Percentiles rank a stretch among this genome's conserved stretches.
These are phyloP conservation scores for Spinacia oleracea DNA, from an alignment of 179 eudicot genomes.

Conservation along the genomic window DNA sequence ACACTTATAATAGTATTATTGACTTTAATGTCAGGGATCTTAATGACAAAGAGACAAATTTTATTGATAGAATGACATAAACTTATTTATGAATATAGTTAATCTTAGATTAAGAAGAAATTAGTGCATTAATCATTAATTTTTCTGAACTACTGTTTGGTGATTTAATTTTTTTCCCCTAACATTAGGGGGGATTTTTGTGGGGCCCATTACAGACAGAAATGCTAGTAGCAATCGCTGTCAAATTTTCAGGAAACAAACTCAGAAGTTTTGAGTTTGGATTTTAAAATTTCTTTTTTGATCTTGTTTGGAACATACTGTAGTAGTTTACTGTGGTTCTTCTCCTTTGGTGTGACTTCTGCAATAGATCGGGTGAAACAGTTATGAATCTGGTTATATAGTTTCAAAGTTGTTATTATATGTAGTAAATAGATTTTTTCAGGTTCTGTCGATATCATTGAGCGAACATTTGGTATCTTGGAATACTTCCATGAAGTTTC, in stretches of 20 bases:
- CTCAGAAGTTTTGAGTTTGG: slow-evolving; percentile 9
- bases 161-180: not conserved
- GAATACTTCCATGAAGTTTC: slow-evolving; percentile 19
- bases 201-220: slow-evolving; percentile 12
- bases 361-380: not conserved
- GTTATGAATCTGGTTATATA: not conserved
- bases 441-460: not conserved
- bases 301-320: not conserved
- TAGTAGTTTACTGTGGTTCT: not conserved
- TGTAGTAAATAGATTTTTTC: not conserved
- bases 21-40: slow-evolving; percentile 25
- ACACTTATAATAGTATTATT: not conserved
- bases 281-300: not conserved
- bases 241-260: slow-evolving; percentile 27
- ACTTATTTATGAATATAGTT: not conserved
- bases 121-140: not conserved
- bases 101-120: not conserved
- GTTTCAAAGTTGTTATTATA: slow-evolving; percentile 8
- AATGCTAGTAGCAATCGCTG: slow-evolving; percentile 18
- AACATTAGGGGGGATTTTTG: not conserved
- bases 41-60: slow-evolving; percentile 16
- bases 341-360: slow-evolving; percentile 9
- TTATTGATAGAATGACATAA: not conserved
- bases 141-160: not conserved
- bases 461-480: not conserved